Evolutionary conservation across 169 alveolate genomes (phyloP), one percentile per base, ranked within the genome.

Genomic region (Besnoitia besnoiti): DNA sequence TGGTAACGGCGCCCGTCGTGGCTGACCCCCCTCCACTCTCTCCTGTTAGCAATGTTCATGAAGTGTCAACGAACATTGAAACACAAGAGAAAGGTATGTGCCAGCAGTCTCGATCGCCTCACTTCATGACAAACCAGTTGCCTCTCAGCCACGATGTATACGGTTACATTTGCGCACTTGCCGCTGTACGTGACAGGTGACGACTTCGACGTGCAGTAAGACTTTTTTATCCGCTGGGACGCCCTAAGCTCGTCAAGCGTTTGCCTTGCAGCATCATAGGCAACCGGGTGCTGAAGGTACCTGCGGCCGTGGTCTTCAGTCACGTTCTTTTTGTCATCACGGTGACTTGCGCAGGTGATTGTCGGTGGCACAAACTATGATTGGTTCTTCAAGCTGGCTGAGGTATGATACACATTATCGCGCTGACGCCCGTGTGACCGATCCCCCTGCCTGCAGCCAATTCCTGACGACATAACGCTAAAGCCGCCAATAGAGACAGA

Each of bases 111-210:
- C 8, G n/a, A 10, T n/a, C n/a, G 16, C n/a, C 12, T n/a, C 82
- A 27, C 46, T n/a, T 19, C 44, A n/a, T n/a, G n/a, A 27, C 8
- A n/a, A 14, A n/a, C 14, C 33, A 3, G 50, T 0, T 30, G 55
- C 7, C 40, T 30, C 61, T 19, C 87, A 77, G 87, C 87, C 30
- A 77, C 87, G 16, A 42, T 77, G 55, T 77, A 77, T 27, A 40
- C 87, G 87, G 87, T 77, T 30, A 77, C 87, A 42, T 42, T 77
- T 77, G 87, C 87, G 7, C 87, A 77, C 87, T 10, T 77, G 87
- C 87, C 87, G 7, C 33, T 35, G 49, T 40, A 42, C 37, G 87
- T 77, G 49, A 77, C 87, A 27, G 87, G 59, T 37, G 87, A 77
- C 12, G 55, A 77, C 87, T 77, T 77, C 30, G 87, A 8, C 59